phyloP scores from a whole-genome alignment of 768 basidiomycete species.

The Cystobasidium tubakii region DNA sequence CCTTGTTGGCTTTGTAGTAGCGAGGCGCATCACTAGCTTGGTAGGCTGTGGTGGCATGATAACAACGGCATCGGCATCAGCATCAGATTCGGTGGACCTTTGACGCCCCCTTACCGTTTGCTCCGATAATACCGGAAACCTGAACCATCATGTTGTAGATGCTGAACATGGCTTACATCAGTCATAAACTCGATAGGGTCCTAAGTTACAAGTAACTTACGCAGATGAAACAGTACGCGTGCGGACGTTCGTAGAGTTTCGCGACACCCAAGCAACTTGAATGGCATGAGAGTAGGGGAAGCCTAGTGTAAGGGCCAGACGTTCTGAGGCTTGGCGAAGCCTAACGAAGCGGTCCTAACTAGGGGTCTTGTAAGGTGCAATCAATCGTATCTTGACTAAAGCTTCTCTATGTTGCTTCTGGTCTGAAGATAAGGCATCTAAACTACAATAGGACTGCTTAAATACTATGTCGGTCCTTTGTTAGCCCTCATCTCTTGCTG shows the following conservation, averaged over 20 bases:
- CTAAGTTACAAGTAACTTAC: neutral
- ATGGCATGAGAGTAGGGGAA: conserved; percentile 48
- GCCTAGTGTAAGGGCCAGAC: conserved; percentile 43
- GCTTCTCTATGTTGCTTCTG: no score
- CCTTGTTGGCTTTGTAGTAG: conserved; percentile 47
- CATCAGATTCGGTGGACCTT: neutral
- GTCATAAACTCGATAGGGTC: neutral
- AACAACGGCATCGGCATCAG: no score
- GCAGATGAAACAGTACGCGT: conserved; percentile 49
- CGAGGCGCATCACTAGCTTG: conserved; percentile 42
- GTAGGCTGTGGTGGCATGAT: conserved; percentile 34
- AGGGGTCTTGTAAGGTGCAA: neutral
- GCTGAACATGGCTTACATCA: neutral
- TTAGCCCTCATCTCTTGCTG: no score
- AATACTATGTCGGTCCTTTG: no score
- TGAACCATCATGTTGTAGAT: conserved; percentile 50
- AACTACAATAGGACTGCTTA: no score
- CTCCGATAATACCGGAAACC: conserved; percentile 34
- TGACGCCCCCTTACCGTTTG: neutral
- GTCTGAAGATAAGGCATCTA: no score
- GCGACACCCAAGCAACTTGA: conserved; percentile 48
- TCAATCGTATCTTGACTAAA: no score
- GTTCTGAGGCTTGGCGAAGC: no score
- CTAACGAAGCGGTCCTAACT: no score
- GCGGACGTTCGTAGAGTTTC: conserved; percentile 48